Base-by-base conservation (phyloP, 2,329 filamentous ascomycete species). In the Blumeriella jaapii region DNA sequence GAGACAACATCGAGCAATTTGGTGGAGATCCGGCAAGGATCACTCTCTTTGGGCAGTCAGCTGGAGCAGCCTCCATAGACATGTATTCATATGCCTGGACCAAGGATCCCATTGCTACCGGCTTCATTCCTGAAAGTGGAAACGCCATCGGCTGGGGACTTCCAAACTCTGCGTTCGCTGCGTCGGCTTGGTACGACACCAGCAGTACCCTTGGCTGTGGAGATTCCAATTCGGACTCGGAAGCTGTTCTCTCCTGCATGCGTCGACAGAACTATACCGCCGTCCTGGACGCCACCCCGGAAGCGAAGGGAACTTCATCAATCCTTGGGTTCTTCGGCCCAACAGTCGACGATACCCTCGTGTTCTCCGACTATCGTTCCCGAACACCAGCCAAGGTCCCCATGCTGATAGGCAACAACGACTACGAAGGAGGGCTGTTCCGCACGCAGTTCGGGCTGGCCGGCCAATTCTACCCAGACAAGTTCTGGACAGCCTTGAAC, bases 31-130 rank as follows among this genome's bases (percentile, higher is more conserved):
- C 58, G 2, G 16, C 54, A 3, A 42, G 44, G 13, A 53, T 53
- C 18, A 53, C 51, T 5, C 56, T 83, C 0, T 75, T 72, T 14
- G 80, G 80, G 11, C 71, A 69, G 45, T 78, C 72, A 34, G 78
- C 78, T 5, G 79, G 79, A 24, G 41, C 39, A n/a, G 48, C 44
- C 6, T 45, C 40, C 15, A 39, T 46, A 56, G 40, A 42, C 25
- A 32, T 25, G 11, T 36, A 42, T 17, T 31, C 38, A 2, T 44
- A 40, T 35, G 33, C 41, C 6, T 44, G 35, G 34, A 20, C 20
- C 3, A 20, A 32, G 12, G 34, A 44, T 33, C 46, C 50, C 1
- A 52, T 48, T 17, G 49, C 44, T 24, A 36, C 40, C n/a, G 51
- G 43, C 8, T 40, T 48, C n/a, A 51, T 54, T 20, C 13, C 40